Conservation (phyloP, 2,329 filamentous ascomycete genomes). For the Pyricularia pennisetigena region DNA sequence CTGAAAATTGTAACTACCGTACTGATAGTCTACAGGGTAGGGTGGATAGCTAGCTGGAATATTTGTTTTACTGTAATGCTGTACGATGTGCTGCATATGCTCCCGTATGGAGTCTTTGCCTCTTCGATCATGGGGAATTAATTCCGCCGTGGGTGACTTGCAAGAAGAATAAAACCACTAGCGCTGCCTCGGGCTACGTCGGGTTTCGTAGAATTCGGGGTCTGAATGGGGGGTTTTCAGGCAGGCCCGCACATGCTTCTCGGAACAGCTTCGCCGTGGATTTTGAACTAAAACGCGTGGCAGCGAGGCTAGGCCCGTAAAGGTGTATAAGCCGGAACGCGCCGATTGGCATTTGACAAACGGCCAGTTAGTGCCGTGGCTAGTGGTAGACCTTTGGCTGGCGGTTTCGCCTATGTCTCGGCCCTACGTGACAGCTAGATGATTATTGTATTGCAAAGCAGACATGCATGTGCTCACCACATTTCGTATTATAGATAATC, state of each 20-base stretch:
- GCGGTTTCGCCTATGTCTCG: neutral
- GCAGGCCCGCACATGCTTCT: neutral
- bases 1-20: neutral
- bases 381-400: neutral
- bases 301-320: neutral
- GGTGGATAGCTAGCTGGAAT: too few species aligned
- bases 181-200: neutral
- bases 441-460: neutral
- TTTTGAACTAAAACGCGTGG: neutral
- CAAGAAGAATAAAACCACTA: neutral
- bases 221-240: neutral
- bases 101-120: neutral
- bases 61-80: too few species aligned
- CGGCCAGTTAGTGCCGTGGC: neutral
- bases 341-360: neutral
- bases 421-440: neutral
- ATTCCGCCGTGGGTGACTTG: neutral
- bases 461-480: neutral
- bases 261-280: neutral
- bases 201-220: neutral
- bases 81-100: neutral
- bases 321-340: neutral
- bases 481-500: neutral
- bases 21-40: too few species aligned
- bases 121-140: neutral